Evolutionary conservation across 257 asterid genomes (phyloP).

Genomic region (Galeopsis tetrahit): DNA sequence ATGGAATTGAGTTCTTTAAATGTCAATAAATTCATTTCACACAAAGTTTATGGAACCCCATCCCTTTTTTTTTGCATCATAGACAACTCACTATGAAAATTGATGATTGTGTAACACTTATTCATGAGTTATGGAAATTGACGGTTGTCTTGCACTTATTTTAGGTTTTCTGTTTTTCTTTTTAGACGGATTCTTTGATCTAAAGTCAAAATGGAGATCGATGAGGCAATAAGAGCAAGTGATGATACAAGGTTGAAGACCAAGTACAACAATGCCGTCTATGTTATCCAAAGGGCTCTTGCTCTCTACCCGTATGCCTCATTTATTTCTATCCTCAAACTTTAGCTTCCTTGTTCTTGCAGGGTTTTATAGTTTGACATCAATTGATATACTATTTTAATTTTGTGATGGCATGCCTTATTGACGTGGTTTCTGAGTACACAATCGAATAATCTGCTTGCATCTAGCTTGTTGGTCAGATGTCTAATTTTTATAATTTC

Average conservation of each 20-base stretch:
- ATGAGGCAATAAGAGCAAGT: constrained; percentile 70
- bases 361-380: constrained; percentile 19
- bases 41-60: constrained; percentile 5
- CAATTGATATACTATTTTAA: neutral
- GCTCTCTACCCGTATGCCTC: constrained; percentile 84
- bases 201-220: constrained; percentile 72
- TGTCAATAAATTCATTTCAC: constrained; percentile 11
- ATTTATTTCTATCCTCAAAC: constrained; percentile 24
- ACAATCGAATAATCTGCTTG: constrained; percentile 4
- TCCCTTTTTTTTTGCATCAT: constrained; percentile 9
- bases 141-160: neutral
- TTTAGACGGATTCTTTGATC: constrained; percentile 32
- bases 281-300: constrained; percentile 84
- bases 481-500: neutral
- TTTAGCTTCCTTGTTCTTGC: neutral
- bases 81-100: neutral
- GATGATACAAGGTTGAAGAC: constrained; percentile 86
- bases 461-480: constrained; percentile 18
- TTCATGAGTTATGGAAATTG: neutral
- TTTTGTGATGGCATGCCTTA: neutral
- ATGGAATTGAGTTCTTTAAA: neutral
- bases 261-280: constrained; percentile 84
- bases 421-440: neutral
- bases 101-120: neutral
- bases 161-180: neutral